phyloP scores from a whole-genome alignment of 257 asterid genomes.

The Solanum acaule region DNA sequence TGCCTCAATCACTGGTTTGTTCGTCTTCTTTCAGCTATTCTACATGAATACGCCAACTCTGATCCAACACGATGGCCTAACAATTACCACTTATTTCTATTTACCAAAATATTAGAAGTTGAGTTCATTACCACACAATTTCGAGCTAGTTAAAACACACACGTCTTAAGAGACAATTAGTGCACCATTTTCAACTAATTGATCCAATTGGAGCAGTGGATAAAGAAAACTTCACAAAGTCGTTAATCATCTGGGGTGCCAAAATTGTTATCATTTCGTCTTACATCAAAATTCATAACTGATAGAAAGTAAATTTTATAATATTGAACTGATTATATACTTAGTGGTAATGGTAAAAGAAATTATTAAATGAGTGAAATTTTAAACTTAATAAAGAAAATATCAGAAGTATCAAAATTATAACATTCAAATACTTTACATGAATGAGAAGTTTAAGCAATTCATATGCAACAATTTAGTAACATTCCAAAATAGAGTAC shows the following conservation, averaged over 20 bases:
- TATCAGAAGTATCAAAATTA: neutral
- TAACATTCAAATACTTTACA: neutral
- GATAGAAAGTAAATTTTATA: neutral
- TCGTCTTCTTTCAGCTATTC: neutral
- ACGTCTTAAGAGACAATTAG: neutral
- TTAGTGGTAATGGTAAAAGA: neutral
- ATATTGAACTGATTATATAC: neutral
- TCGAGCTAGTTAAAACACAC: neutral
- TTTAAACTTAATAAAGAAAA: neutral
- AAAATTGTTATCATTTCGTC: neutral
- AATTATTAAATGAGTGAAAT: neutral
- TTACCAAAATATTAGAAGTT: neutral
- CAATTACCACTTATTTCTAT: neutral
- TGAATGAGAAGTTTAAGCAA: neutral
- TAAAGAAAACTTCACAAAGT: neutral
- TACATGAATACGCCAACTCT: neutral
- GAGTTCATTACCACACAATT: neutral
- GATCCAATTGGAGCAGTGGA: neutral
- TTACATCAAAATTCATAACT: neutral
- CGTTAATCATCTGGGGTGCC: neutral
- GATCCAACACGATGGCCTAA: neutral
- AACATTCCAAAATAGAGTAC: neutral
- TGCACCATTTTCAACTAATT: neutral
- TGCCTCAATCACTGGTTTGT: neutral
- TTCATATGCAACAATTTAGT: neutral